Evolutionary conservation across 352 stramenopile species (phyloP).

Genomic region (Pelagophyceae sp.): DNA sequence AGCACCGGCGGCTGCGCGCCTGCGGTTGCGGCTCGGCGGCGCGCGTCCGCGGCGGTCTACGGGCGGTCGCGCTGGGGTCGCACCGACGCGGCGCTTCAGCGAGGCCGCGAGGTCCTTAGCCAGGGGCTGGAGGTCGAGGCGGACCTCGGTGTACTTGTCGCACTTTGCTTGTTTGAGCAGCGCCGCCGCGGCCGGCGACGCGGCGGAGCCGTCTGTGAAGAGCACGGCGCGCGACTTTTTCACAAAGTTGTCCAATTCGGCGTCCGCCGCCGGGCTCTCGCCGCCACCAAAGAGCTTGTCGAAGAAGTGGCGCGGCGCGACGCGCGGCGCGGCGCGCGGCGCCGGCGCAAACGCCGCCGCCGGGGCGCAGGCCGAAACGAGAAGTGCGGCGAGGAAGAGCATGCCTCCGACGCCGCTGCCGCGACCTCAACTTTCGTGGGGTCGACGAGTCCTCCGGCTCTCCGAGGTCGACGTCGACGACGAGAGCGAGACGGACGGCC

Average conservation of each 20-base stretch:
- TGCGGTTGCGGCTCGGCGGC: too few species aligned
- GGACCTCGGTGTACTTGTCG: background rate
- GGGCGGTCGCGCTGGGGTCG: too few species aligned
- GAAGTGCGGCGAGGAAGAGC: too few species aligned
- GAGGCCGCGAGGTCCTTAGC: background rate
- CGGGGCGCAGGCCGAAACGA: too few species aligned
- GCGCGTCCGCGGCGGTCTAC: too few species aligned
- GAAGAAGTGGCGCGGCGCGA: conserved; percentile 2
- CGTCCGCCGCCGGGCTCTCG: conserved; percentile 1
- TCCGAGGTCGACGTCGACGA: too few species aligned
- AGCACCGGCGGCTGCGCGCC: background rate
- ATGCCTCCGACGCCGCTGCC: too few species aligned
- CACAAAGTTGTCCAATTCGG: background rate
- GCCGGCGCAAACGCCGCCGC: background rate
- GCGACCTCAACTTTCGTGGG: too few species aligned
- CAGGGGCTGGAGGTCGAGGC: background rate
- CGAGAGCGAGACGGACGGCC: too few species aligned
- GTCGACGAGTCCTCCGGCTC: too few species aligned
- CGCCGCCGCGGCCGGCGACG: background rate
- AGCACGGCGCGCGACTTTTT: background rate
- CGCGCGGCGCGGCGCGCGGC: too few species aligned
- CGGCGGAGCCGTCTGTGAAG: background rate
- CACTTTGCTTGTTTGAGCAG: background rate
- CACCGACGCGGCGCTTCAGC: conserved; percentile 5
- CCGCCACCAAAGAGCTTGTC: background rate